phyloP scores from a whole-genome alignment of 306 rosid genomes.

The Coriaria nepalensis region DNA sequence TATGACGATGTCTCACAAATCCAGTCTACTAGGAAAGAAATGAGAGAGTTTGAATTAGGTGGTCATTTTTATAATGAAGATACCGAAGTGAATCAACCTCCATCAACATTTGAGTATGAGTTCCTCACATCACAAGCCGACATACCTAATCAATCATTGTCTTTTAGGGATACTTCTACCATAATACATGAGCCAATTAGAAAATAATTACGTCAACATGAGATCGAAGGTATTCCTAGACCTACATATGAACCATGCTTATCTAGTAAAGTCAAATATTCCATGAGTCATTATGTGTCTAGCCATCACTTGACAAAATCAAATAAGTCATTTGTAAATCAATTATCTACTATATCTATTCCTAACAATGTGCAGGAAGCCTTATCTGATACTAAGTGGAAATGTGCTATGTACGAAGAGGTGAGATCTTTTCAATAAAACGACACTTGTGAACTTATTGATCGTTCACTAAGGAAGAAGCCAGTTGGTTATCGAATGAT shows the following conservation, averaged over 20 bases:
- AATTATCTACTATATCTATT: not conserved
- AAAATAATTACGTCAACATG: not conserved
- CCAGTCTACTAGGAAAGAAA: not conserved
- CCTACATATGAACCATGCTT: not conserved
- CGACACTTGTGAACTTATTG: not conserved
- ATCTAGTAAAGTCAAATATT: not conserved
- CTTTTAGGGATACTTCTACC: not conserved
- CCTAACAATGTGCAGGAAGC: slow-evolving; percentile 3
- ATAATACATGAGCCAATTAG: not conserved
- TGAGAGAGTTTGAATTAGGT: not conserved
- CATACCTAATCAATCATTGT: not conserved
- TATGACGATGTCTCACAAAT: too few species aligned
- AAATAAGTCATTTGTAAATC: not conserved
- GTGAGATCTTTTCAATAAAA: slow-evolving; percentile 5
- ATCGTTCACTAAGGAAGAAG: not conserved
- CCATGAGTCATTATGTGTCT: not conserved
- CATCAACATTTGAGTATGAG: not conserved
- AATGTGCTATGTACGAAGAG: not conserved
- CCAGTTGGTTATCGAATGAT: too few species aligned
- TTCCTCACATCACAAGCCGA: not conserved
- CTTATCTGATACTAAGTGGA: not conserved
- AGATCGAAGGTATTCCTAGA: not conserved
- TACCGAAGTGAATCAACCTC: not conserved
- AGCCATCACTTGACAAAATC: not conserved
- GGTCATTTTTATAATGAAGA: not conserved